phyloP scores from a whole-genome alignment of 345 rosid species.

The Hibiscus tridactylites region DNA sequence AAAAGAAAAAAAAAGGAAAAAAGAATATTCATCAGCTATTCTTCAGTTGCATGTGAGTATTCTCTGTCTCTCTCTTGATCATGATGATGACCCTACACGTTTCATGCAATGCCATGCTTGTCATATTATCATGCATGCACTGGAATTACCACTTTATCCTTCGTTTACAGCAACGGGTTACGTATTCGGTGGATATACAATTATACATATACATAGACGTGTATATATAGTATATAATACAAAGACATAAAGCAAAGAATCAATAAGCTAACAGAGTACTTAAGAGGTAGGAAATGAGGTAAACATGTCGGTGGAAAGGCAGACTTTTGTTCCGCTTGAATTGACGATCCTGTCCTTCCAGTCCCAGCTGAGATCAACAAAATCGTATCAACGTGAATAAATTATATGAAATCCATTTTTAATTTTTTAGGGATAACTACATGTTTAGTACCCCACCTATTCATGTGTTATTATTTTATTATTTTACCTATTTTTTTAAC shows the following conservation, averaged over 20 bases:
- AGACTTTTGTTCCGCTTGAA: background rate
- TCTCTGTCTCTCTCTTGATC: background rate
- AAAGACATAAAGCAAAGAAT: background rate
- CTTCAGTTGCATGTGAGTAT: conserved; percentile 6
- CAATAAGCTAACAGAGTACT: background rate
- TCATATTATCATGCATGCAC: conserved; percentile 7
- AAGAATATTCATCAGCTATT: background rate
- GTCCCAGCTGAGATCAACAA: background rate
- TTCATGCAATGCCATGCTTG: background rate
- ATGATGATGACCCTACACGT: conserved; percentile 11
- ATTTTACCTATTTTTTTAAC: no score
- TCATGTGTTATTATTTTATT: no score
- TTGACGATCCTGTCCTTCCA: background rate
- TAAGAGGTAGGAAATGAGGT: background rate
- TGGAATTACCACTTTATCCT: conserved; percentile 2
- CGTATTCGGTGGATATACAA: background rate
- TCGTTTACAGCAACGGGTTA: background rate
- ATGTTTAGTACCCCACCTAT: no score
- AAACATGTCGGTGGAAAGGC: conserved; percentile 2
- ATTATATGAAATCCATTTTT: no score
- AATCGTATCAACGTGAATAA: no score
- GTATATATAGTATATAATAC: no score
- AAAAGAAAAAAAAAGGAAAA: background rate
- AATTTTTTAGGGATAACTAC: no score
- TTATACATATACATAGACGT: no score